Evolutionary conservation across 352 stramenopile species (phyloP), one percentile per base, ranked within the genome.

Genomic region (Phytophthora tentaculata): DNA sequence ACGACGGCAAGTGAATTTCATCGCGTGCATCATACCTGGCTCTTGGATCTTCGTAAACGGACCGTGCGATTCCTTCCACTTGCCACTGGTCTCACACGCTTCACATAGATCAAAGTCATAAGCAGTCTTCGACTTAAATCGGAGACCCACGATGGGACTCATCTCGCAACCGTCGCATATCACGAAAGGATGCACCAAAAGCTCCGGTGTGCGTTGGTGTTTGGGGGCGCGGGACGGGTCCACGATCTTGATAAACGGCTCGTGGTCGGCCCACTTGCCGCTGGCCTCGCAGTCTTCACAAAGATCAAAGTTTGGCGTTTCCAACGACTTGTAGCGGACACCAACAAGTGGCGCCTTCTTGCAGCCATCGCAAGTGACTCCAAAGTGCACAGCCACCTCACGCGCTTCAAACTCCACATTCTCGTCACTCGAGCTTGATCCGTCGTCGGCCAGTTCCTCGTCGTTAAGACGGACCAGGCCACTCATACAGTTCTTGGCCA

Each of bases 231-330:
- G 83, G 13, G 83, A 80, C 8, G 87, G 81, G n/a, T 79, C 66
- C n/a, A 73, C 81, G 58, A 94, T 93, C 77, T 95, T 95, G 51
- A 95, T 81, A 67, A 90, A 93, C 19, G 85, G 87, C 35, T 84
- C 80, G 32, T 85, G 69, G 9, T 55, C 67, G 20, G 41, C 45
- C 68, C 74, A 90, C 56, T 84, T 74, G 28, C 79, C 79, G 26
- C 78, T 84, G 14, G 69, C 74, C 61, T 95, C 85, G 64, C 88
- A 96, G 9, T 48, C 66, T 56, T 83, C 74, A 59, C 87, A 96
- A 41, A 97, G 50, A 45, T 97, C 88, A 62, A 96, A 96, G 67
- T 96, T 72, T 2, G 73, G 49, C 7, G 78, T 71, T 26, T 90
- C 75, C n/a, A 88, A 56, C 19, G 83, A 90, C 77, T 96, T 96